Evolutionary conservation across 2,329 filamentous ascomycete species (phyloP), one percentile per base, ranked within the genome.

Genomic region (Raffaelea arxii): DNA sequence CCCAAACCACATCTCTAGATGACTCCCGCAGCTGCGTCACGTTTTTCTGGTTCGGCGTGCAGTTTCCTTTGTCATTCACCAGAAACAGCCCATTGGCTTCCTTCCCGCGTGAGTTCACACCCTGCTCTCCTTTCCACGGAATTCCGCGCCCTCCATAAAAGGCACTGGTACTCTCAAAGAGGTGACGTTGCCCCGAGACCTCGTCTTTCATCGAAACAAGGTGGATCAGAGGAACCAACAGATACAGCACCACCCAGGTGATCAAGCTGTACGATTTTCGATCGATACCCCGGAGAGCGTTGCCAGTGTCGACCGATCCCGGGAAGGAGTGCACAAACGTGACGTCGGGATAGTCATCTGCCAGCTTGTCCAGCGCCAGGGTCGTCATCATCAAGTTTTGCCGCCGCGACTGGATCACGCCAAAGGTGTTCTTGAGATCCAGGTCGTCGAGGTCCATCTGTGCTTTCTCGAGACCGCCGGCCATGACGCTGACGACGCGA

Each of bases 301-400:
- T 40, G 3, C 42, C 46, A 3, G 46, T 48, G 22, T 44, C 25
- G 40, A 67, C 63, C 46, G 45, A 55, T 0, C 63, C 64, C 2
- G 65, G 64, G 46, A 53, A 59, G 2, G 59, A 57, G 51, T 68
- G 63, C 23, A 66, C 56, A 49, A 66, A 65, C 1, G 57, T 58
- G 4, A 67, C 53, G 19, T 50, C 24, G 3, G 53, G 52, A 46
- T 65, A 62, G 2, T 58, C 58, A 16, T 50, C 47, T 10, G 64
- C 62, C 21, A 67, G 49, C 35, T 55, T 55, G 25, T 65, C 62
- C 48, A 65, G 36, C 9, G 51, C 50, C 11, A 58, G 40, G 12
- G 64, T 64, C 49, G 57, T 58, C 59, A 66, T 57, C 6, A 49
- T 49, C 30, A 32, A 21, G 50, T 58, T 60, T 6, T 65, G 66